Percentiles rank a stretch among this genome's conserved stretches.
phyloP scores from a whole-genome alignment of 148 eudicot species.

The Simmondsia chinensis region DNA sequence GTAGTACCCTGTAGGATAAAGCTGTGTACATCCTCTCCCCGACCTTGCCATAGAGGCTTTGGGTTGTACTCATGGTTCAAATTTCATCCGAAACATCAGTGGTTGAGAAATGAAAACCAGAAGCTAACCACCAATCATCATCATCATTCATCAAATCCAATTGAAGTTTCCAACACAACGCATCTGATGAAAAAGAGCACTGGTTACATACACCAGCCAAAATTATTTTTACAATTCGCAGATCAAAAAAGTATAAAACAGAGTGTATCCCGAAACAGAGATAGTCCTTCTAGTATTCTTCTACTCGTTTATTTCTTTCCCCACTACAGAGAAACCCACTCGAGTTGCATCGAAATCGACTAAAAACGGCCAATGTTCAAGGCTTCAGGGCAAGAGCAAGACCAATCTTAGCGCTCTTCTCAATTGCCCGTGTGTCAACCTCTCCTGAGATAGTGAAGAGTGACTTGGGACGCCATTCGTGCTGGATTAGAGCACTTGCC shows the following conservation, averaged over 20 bases:
- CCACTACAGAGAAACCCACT: too few species aligned
- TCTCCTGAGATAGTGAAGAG: slow-evolving; percentile 65
- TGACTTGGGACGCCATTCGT: slow-evolving; percentile 67
- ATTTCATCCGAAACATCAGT: too few species aligned
- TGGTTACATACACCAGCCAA: slow-evolving; percentile 14
- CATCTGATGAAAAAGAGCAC: slow-evolving; percentile 6
- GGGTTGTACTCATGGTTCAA: too few species aligned
- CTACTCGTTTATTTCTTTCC: too few species aligned
- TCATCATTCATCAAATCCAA: too few species aligned
- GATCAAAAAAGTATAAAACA: slow-evolving; percentile 15
- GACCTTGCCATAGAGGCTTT: too few species aligned
- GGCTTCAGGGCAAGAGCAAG: slow-evolving; percentile 64
- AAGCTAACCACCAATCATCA: too few species aligned
- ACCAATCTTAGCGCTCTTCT: slow-evolving; percentile 73
- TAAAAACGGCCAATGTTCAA: slow-evolving; percentile 20
- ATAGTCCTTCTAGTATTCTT: slow-evolving; percentile 11
- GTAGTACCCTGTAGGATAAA: too few species aligned
- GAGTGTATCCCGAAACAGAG: slow-evolving; percentile 13
- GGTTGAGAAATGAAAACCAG: too few species aligned
- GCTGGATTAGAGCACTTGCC: slow-evolving; percentile 73
- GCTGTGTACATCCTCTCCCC: too few species aligned
- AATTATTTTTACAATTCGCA: slow-evolving; percentile 26
- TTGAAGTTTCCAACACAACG: too few species aligned
- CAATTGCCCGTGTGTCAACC: slow-evolving; percentile 75
- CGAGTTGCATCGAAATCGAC: slow-evolving; percentile 8